A percentile compares a stretch with the other conserved stretches of the same genome.
Conservation (phyloP, 1,284 basidiomycete genomes). For the Heterobasidion irregulare region DNA sequence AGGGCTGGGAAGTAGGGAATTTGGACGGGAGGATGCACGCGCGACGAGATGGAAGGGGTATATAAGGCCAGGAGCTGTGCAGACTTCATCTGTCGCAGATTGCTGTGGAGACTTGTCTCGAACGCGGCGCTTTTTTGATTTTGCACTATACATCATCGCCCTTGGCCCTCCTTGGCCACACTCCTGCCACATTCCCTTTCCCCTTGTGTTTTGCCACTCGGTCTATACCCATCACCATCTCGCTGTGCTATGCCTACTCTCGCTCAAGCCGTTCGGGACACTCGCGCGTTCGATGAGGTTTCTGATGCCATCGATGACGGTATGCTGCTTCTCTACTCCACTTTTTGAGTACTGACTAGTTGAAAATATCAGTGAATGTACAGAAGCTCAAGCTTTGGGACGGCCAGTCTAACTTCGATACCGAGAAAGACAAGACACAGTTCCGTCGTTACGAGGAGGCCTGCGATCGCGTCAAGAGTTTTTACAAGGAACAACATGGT, state of each 20-base stretch:
- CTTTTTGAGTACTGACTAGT: not conserved
- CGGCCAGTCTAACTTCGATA: slow-evolving; percentile 58
- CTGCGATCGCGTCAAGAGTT: slow-evolving; percentile 80
- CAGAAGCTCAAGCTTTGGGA: slow-evolving; percentile 56
- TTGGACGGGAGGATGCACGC: too few relatives aligned
- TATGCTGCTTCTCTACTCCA: slow-evolving; percentile 20
- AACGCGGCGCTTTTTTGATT: too few relatives aligned
- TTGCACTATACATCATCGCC: too few relatives aligned
- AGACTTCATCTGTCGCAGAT: too few relatives aligned
- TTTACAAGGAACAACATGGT: slow-evolving; percentile 87
- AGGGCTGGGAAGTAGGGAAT: too few relatives aligned
- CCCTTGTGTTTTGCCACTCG: not conserved
- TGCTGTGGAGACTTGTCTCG: too few relatives aligned
- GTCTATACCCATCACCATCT: not conserved
- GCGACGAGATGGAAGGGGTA: too few relatives aligned
- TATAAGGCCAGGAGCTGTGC: too few relatives aligned
- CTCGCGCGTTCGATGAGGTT: slow-evolving; percentile 46
- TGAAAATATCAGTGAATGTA: slow-evolving; percentile 47
- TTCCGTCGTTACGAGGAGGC: slow-evolving; percentile 75
- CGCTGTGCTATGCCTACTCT: not conserved
- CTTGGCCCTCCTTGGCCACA: too few relatives aligned
- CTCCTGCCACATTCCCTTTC: too few relatives aligned
- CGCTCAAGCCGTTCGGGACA: slow-evolving; percentile 13
- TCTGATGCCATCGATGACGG: slow-evolving; percentile 74
- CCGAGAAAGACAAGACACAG: slow-evolving; percentile 66